phyloP scores from a whole-genome alignment of 1,139 yeast genomes.

The Lodderomyces parapsilosis region DNA sequence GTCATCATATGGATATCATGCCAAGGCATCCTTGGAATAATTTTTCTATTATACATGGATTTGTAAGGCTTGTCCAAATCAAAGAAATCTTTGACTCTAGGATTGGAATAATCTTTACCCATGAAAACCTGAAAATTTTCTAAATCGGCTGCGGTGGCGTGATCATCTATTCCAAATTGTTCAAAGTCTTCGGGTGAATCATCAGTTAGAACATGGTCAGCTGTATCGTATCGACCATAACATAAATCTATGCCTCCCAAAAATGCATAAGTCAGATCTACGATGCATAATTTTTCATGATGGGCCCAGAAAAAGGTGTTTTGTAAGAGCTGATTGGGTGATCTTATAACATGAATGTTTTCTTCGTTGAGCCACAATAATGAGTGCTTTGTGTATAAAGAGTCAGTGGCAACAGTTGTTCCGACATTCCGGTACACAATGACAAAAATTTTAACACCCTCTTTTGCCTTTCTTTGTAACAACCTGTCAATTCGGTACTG shows the following conservation, averaged over 20 bases:
- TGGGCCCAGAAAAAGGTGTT: constrained; percentile 98
- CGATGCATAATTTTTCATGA: constrained; percentile 86
- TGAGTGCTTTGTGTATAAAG: constrained; percentile 91
- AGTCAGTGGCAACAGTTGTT: constrained; percentile 88
- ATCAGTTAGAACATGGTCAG: constrained; percentile 88
- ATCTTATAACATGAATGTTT: constrained; percentile 86
- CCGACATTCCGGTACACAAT: constrained; percentile 96
- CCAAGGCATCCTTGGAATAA: constrained; percentile 97
- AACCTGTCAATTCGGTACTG: constrained; percentile 90
- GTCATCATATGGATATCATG: constrained; percentile 98
- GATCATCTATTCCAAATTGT: constrained; percentile 26
- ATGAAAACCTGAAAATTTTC: constrained; percentile 75
- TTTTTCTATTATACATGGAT: constrained; percentile 83
- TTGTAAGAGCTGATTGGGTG: constrained; percentile 93
- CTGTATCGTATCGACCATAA: constrained; percentile 94
- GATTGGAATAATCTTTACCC: constrained; percentile 97
- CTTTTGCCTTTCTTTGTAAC: constrained; percentile 84
- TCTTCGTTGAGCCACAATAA: constrained; percentile 75
- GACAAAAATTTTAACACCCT: constrained; percentile 88
- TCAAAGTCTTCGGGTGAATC: constrained; percentile 52
- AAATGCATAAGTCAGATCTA: constrained; percentile 88
- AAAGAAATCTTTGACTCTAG: constrained; percentile 84
- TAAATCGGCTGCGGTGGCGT: constrained; percentile 32
- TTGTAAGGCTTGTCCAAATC: constrained; percentile 84
- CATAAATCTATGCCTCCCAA: constrained; percentile 96